Percentiles rank a stretch among this genome's conserved stretches.
phyloP scores from a whole-genome alignment of 2,329 filamentous ascomycete species.

The Fusarium brevicatenulatum region DNA sequence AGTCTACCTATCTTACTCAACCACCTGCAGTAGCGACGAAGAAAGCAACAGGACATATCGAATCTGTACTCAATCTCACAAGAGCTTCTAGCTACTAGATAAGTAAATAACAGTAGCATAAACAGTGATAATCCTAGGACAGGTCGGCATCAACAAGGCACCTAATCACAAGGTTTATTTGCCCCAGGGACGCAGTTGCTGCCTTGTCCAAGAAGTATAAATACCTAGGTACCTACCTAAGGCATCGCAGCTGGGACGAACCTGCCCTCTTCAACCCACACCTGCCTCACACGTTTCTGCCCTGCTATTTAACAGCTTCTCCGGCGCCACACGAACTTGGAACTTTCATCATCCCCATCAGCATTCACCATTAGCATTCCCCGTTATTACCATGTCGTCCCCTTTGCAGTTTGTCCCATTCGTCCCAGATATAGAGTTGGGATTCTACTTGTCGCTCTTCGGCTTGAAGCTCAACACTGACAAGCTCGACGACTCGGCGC shows the following conservation, averaged over 20 bases:
- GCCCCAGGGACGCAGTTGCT: background rate
- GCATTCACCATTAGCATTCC: too few species aligned
- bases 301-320: too few species aligned
- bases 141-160: background rate
- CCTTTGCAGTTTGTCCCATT: conserved; percentile 83
- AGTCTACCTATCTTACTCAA: background rate
- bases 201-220: background rate
- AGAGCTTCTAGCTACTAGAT: background rate
- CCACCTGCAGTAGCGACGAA: background rate
- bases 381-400: conserved; percentile 56
- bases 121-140: background rate
- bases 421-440: conserved; percentile 91
- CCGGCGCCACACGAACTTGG: conserved; percentile 1
- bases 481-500: conserved; percentile 93
- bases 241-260: background rate
- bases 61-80: background rate
- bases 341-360: background rate
- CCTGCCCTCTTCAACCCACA: background rate
- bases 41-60: background rate
- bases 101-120: background rate
- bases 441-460: conserved; percentile 94
- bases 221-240: background rate
- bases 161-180: background rate
- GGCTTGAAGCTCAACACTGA: conserved; percentile 83
- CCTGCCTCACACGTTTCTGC: background rate